phyloP scores from a whole-genome alignment of 2,329 filamentous ascomycete species.

The Colletotrichum spinosum region DNA sequence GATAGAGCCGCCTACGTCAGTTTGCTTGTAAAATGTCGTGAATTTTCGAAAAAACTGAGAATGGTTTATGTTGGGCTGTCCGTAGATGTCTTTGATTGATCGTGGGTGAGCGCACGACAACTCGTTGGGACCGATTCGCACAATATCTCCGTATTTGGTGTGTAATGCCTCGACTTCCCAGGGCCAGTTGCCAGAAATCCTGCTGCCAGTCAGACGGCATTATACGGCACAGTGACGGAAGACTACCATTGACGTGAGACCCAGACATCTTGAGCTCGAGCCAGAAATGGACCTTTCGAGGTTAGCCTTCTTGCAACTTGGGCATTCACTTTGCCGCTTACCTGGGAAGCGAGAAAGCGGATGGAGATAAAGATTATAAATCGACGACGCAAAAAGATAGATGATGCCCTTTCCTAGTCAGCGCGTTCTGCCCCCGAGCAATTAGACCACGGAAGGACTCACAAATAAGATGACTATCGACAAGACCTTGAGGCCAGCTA shows the following conservation, averaged over 20 bases:
- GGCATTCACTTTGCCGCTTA: not conserved
- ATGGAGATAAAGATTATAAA: constrained; percentile 20
- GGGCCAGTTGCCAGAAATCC: constrained; percentile 20
- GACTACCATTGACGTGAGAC: constrained; percentile 13
- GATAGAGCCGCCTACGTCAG: constrained; percentile 36
- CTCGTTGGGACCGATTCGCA: constrained; percentile 59
- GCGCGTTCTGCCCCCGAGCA: not conserved
- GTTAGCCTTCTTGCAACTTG: not conserved
- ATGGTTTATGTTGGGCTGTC: constrained; percentile 37
- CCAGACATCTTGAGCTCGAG: constrained; percentile 17
- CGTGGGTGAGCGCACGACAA: constrained; percentile 54
- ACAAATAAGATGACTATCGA: too few relatives aligned
- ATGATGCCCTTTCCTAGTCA: not conserved
- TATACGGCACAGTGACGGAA: not conserved
- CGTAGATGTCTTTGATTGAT: constrained; percentile 55
- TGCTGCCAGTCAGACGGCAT: not conserved
- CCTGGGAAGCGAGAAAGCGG: constrained; percentile 15
- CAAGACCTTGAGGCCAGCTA: too few relatives aligned
- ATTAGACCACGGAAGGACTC: too few relatives aligned
- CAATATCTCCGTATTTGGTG: constrained; percentile 45
- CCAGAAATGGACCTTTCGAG: constrained; percentile 8
- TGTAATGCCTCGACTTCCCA: constrained; percentile 23
- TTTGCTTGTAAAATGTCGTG: constrained; percentile 20
- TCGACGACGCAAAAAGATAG: constrained; percentile 12
- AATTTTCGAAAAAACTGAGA: constrained; percentile 35